Evolutionary conservation across 2,329 filamentous ascomycete genomes (phyloP), one percentile per base, ranked within the genome.

Genomic region (Fusarium sp.): DNA sequence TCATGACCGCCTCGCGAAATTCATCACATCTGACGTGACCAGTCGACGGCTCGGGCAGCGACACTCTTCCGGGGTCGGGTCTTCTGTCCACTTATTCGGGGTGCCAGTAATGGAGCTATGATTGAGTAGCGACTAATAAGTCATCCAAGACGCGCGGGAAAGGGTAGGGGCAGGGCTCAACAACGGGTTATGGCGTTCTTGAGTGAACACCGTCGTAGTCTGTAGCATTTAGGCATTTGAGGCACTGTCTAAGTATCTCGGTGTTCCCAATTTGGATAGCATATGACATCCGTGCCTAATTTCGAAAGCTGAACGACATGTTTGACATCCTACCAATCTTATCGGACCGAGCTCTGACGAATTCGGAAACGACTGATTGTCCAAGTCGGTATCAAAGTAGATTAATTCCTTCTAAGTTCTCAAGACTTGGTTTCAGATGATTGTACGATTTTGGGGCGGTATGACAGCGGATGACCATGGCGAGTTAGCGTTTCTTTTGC

Each of bases 401-500:
- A 53, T 48, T 35, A 44, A 50, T 41, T 52, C 44, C 54, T 60
- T 58, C 53, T 56, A 61, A 50, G 62, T 67, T 54, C 60, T 70
- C 66, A 67, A 67, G 53, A 45, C 46, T 55, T 61, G 57, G 77
- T 78, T 78, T 78, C 77, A 78, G 60, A 78, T 73, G 67, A 77
- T 77, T 65, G 74, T 71, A 78, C 77, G 75, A 67, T 75, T 70
- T 55, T 49, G 57, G 50, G 56, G 60, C 61, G 62, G 73, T 78
- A 55, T 59, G 69, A 78, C 76, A 59, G 62, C 76, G 74, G 76
- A 57, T 75, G 49, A 62, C 65, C 55, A 77, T 71, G 74, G 71
- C 67, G 75, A 72, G 60, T 71, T 74, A 70, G 70, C 71, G 68
- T 62, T 76, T 64, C 67, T 69, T 67, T 75, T 66, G 64, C 46